Evolutionary conservation across 371 early-diverging fungal genomes (phyloP).

Genomic region (Chytridium lagenaria): DNA sequence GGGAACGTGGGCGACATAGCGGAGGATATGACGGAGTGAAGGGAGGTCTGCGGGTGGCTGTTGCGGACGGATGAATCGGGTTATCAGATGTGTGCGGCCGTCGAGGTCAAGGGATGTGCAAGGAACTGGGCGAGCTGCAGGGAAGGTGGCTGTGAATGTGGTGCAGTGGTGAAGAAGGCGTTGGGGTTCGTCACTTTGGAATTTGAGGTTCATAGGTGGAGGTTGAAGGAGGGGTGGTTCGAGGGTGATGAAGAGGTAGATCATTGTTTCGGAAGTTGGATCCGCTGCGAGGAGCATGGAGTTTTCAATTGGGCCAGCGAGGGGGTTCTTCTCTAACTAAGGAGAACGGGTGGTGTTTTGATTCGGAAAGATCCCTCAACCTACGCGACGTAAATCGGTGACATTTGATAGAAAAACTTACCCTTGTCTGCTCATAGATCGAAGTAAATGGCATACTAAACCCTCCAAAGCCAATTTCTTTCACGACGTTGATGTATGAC

Average conservation of each 20-base stretch:
- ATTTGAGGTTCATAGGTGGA: conserved; percentile 40
- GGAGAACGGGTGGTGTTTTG: conserved; percentile 40
- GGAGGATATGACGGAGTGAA: conserved; percentile 36
- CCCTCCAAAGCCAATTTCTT: conserved; percentile 55
- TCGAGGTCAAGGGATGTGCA: conserved; percentile 42
- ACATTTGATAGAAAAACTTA: too few relatives aligned
- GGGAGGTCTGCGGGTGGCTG: conserved; percentile 45
- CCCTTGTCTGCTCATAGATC: conserved; percentile 51
- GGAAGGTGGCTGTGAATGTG: conserved; percentile 18
- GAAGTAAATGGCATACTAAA: conserved; percentile 56
- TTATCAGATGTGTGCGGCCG: conserved; percentile 46
- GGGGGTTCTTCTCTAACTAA: conserved; percentile 48
- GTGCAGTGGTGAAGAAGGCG: conserved; percentile 36
- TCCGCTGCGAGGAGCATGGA: conserved; percentile 39
- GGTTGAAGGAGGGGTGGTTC: conserved; percentile 56
- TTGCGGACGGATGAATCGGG: conserved; percentile 52
- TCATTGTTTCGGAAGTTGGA: conserved; percentile 38
- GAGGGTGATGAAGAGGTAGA: conserved; percentile 58
- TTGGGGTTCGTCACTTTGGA: conserved; percentile 47
- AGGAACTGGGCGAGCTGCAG: conserved; percentile 17
- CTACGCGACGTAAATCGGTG: conserved; percentile 32
- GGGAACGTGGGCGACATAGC: conserved; percentile 55
- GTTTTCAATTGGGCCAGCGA: conserved; percentile 29
- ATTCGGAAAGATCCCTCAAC: conserved; percentile 56
- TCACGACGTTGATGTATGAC: conserved; percentile 52